Percentiles rank a stretch among this genome's conserved stretches.
Conservation (phyloP, 139 green algal genomes). For the Nannochloris sp. region DNA sequence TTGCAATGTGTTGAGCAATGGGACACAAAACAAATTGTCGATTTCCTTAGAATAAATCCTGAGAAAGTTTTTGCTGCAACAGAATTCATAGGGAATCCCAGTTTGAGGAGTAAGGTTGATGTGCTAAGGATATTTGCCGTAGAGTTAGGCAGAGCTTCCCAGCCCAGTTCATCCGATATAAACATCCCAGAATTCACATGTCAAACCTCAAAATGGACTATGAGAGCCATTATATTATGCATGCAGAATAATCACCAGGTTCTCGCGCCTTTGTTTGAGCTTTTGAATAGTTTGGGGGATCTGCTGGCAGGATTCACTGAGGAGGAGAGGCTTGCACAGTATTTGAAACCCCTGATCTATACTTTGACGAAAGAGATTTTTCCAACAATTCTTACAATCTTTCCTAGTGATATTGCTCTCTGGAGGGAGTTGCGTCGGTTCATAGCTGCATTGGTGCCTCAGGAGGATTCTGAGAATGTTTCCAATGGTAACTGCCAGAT, state of each 20-base stretch:
- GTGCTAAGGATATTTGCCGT: background rate
- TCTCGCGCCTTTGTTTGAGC: too few relatives aligned
- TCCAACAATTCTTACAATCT: too few relatives aligned
- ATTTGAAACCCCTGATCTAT: too few relatives aligned
- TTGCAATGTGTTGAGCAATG: slow-evolving; percentile 27
- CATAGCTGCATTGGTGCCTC: slow-evolving; percentile 41
- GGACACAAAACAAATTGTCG: background rate
- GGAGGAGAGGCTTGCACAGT: too few relatives aligned
- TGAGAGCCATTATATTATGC: too few relatives aligned
- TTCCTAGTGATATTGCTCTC: too few relatives aligned
- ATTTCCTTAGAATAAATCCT: slow-evolving; percentile 1
- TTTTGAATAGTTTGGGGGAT: too few relatives aligned
- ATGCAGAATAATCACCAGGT: too few relatives aligned
- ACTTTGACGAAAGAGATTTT: too few relatives aligned
- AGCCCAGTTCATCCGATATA: slow-evolving; percentile 1
- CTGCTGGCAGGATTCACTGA: too few relatives aligned
- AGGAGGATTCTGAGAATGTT: slow-evolving; percentile 3
- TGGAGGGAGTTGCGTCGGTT: slow-evolving; percentile 34
- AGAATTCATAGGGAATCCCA: slow-evolving; percentile 26
- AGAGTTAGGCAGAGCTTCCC: background rate
- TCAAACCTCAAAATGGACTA: too few relatives aligned
- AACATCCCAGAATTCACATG: too few relatives aligned
- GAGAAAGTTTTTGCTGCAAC: slow-evolving; percentile 13
- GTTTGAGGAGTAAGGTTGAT: slow-evolving; percentile 10
- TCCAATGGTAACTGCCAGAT: background rate